These are phyloP conservation scores for Bryopsis sp. DNA, from an alignment of 139 green algal genomes.

Conservation along the genomic window DNA sequence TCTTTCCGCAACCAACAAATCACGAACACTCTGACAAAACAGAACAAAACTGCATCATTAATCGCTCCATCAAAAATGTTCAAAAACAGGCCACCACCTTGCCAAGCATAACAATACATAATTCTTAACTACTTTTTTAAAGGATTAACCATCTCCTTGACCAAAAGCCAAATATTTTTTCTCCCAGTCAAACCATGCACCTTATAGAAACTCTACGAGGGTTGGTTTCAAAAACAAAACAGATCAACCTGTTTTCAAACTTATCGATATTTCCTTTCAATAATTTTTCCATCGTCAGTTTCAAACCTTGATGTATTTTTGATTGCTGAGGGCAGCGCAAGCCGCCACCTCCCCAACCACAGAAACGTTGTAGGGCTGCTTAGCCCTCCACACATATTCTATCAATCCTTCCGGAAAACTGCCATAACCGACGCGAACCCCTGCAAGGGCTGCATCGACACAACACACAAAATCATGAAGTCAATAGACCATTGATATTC, in stretches of 20 bases:
- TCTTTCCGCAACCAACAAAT: conserved; percentile 79
- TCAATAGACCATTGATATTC: no score
- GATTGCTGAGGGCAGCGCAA: conserved; percentile 66
- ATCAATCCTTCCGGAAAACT: conserved; percentile 69
- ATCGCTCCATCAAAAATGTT: background rate
- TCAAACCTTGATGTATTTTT: conserved; percentile 54
- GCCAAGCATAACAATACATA: background rate
- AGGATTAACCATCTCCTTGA: background rate
- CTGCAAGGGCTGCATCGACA: conserved; percentile 29
- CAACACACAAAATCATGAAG: background rate
- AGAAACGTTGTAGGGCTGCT: conserved; percentile 99
- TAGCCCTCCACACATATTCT: conserved; percentile 91
- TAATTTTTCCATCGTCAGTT: conserved; percentile 1
- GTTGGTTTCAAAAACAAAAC: no score
- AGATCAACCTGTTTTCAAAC: background rate
- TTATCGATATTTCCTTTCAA: background rate
- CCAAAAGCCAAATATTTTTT: background rate
- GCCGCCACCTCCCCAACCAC: conserved; percentile 81
- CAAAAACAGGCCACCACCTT: background rate
- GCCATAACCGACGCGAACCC: conserved; percentile 52
- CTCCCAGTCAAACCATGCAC: background rate
- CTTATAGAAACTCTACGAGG: conserved; percentile 5
- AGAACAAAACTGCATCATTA: background rate
- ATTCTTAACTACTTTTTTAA: background rate
- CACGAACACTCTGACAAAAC: conserved; percentile 37